These are phyloP conservation scores for Avena insularis DNA, from an alignment of 176 grass and related monocot species.

Conservation along the genomic window DNA sequence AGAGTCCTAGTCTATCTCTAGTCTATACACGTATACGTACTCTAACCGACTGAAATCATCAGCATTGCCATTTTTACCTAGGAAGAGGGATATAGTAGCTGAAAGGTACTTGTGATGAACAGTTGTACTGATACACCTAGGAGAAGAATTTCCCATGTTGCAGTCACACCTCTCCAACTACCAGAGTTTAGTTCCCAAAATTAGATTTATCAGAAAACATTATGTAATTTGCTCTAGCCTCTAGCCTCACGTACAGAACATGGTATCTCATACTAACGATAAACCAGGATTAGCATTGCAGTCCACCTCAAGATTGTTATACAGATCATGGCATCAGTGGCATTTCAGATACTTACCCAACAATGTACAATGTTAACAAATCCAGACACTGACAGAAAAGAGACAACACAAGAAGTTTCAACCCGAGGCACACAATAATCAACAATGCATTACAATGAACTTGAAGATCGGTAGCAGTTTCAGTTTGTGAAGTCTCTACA, in stretches of 20 bases:
- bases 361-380: neutral
- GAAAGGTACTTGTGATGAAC: no score
- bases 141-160: no score
- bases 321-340: neutral
- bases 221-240: neutral
- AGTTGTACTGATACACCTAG: no score
- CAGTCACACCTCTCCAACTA: no score
- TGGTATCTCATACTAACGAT: neutral
- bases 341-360: neutral
- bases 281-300: neutral
- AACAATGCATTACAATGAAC: constrained; percentile 44
- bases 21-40: no score
- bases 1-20: no score
- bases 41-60: no score
- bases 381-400: neutral
- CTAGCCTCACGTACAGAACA: neutral
- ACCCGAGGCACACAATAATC: constrained; percentile 14
- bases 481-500: constrained; percentile 46
- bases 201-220: neutral
- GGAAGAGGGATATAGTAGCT: no score
- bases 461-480: constrained; percentile 29
- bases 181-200: no score
- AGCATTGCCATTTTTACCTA: no score
- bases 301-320: neutral
- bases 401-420: neutral